Conservation (phyloP, 2,329 filamentous ascomycete species). For the Aspergillus fischeri region DNA sequence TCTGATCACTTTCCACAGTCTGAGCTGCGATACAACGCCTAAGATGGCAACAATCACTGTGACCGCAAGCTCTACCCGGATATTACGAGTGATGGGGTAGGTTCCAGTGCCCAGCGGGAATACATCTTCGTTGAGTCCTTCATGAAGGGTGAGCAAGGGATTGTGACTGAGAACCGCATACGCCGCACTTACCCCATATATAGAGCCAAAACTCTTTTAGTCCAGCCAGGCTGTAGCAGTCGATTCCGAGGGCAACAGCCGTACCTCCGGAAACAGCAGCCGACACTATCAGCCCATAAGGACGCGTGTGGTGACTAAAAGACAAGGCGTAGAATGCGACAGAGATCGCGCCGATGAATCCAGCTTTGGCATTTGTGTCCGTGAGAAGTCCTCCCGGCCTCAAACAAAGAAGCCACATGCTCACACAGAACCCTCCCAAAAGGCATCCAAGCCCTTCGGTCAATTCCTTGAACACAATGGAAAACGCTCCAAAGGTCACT, state of each 20-base stretch:
- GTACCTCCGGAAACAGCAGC: conserved; percentile 82
- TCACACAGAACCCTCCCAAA: conserved; percentile 78
- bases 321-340: conserved; percentile 67
- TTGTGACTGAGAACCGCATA: background rate
- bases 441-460: conserved; percentile 81
- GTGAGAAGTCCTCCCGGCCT: conserved; percentile 70
- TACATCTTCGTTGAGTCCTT: conserved; percentile 63
- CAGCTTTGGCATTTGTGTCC: conserved; percentile 58
- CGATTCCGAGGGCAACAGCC: conserved; percentile 73
- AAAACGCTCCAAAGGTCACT: conserved; percentile 65
- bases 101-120: conserved; percentile 74
- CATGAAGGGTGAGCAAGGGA: background rate
- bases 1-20: conserved; percentile 76
- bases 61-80: conserved; percentile 76
- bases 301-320: conserved; percentile 71
- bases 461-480: conserved; percentile 77
- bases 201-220: conserved; percentile 96
- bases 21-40: conserved; percentile 79
- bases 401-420: conserved; percentile 86
- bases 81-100: conserved; percentile 82
- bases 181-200: conserved; percentile 62
- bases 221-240: conserved; percentile 85
- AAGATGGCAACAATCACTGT: conserved; percentile 70
- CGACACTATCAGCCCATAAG: conserved; percentile 69
- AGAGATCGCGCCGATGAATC: conserved; percentile 72